Conservation (phyloP, 164 flowering plant species). For the Malania oleifera region DNA sequence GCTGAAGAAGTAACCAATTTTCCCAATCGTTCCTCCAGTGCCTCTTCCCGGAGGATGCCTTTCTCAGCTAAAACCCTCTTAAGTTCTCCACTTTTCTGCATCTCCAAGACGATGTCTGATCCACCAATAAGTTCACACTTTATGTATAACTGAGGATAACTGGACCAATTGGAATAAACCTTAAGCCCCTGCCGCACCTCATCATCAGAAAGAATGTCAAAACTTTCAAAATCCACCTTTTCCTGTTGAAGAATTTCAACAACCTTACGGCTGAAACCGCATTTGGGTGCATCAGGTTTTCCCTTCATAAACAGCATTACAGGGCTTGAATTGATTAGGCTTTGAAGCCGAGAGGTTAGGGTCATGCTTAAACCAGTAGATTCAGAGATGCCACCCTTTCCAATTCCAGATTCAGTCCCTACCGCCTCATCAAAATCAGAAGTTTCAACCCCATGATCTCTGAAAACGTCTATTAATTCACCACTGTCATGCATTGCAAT, state of each 20-base stretch:
- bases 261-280: slow-evolving; percentile 89
- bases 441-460: slow-evolving; percentile 51
- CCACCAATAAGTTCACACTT: slow-evolving; percentile 92
- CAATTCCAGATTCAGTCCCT: slow-evolving; percentile 23
- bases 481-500: slow-evolving; percentile 91
- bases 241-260: slow-evolving; percentile 79
- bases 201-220: slow-evolving; percentile 78
- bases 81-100: slow-evolving; percentile 94
- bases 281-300: slow-evolving; percentile 75
- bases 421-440: slow-evolving; percentile 17
- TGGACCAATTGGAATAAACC: slow-evolving; percentile 92
- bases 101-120: slow-evolving; percentile 83
- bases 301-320: slow-evolving; percentile 95
- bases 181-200: slow-evolving; percentile 94
- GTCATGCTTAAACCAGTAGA: slow-evolving; percentile 56
- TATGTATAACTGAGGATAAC: slow-evolving; percentile 86
- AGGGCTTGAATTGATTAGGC: slow-evolving; percentile 53
- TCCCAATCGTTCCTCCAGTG: slow-evolving; percentile 63
- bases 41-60: slow-evolving; percentile 36
- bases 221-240: slow-evolving; percentile 62
- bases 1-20: slow-evolving; percentile 52
- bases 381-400: slow-evolving; percentile 46
- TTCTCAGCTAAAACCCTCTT: slow-evolving; percentile 62
- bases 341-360: slow-evolving; percentile 42
- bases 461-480: slow-evolving; percentile 66